Conservation (phyloP, 441 rosid species). For the Caryocar brasiliense region DNA sequence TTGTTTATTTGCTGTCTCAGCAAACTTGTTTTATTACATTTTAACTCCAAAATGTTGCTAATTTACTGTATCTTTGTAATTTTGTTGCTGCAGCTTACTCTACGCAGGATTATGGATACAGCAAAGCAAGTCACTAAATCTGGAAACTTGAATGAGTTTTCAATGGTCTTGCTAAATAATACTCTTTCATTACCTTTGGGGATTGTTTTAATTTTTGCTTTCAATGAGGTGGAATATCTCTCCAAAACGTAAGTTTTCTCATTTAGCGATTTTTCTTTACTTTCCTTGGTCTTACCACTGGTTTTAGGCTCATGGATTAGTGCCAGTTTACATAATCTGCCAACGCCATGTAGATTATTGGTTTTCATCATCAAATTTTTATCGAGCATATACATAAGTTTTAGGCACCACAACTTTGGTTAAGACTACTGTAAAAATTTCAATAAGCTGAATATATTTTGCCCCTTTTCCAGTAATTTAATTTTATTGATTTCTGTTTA, state of each 20-base stretch:
- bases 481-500: background rate
- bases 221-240: slow-evolving; percentile 85
- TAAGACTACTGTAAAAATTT: no score
- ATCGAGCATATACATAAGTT: no score
- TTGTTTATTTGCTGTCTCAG: background rate
- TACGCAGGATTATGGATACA: slow-evolving; percentile 89
- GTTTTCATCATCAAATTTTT: background rate
- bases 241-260: slow-evolving; percentile 51
- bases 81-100: slow-evolving; percentile 60
- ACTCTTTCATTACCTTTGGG: slow-evolving; percentile 87
- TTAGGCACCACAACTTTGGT: no score
- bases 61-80: slow-evolving; percentile 1
- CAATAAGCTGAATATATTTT: background rate
- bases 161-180: slow-evolving; percentile 94
- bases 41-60: background rate
- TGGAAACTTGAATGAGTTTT: slow-evolving; percentile 88
- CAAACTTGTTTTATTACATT: background rate
- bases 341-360: background rate
- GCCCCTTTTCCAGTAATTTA: background rate
- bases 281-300: background rate
- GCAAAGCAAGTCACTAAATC: slow-evolving; percentile 87
- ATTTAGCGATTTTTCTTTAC: background rate
- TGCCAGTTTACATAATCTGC: background rate
- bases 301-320: background rate
- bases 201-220: slow-evolving; percentile 53